Percentiles rank a stretch among this genome's conserved stretches.
Evolutionary conservation across 495 filamentous ascomycete species (phyloP).

Genomic region (Penicillium malachiteum): DNA sequence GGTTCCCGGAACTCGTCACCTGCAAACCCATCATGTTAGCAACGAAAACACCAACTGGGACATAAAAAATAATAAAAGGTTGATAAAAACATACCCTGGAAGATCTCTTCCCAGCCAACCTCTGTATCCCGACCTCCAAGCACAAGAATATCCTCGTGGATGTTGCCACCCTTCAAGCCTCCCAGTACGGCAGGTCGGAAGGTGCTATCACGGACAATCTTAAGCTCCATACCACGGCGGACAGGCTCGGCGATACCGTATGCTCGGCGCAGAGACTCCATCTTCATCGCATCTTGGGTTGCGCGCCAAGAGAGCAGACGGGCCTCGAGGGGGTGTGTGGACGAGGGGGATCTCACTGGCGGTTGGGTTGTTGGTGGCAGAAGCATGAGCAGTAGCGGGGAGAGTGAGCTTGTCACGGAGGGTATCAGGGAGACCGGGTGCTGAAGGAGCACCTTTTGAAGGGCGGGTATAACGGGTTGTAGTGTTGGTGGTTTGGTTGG

Average conservation of each 20-base stretch:
- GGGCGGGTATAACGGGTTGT: conserved; percentile 41
- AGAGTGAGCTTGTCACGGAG: conserved; percentile 76
- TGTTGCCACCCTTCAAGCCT: conserved; percentile 35
- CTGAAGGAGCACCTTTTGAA: conserved; percentile 74
- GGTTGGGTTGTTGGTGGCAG: conserved; percentile 41
- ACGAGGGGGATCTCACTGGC: conserved; percentile 42
- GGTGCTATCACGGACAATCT: conserved; percentile 65
- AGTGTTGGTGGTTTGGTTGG: conserved; percentile 57
- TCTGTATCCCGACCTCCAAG: conserved; percentile 67
- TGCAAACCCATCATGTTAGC: conserved; percentile 26
- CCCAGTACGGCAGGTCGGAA: conserved; percentile 51
- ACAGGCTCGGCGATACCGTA: conserved; percentile 95
- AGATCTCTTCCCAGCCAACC: conserved; percentile 91
- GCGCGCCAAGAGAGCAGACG: conserved; percentile 80
- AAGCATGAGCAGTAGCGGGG: conserved; percentile 42
- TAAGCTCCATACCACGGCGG: conserved; percentile 91
- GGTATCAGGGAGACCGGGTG: conserved; percentile 87
- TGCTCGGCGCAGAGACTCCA: conserved; percentile 77
- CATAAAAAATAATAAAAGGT: conserved; percentile 6
- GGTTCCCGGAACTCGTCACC: conserved; percentile 61
- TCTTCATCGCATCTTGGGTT: conserved; percentile 83
- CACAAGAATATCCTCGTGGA: conserved; percentile 78
- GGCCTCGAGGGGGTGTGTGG: conserved; percentile 85
- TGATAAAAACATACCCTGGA: conserved; percentile 42
- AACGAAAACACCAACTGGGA: conserved; percentile 8